Percentiles rank a stretch among this genome's conserved stretches.
Evolutionary conservation across 257 asterid genomes (phyloP).

Genomic region (Ajuga chamaepitys): DNA sequence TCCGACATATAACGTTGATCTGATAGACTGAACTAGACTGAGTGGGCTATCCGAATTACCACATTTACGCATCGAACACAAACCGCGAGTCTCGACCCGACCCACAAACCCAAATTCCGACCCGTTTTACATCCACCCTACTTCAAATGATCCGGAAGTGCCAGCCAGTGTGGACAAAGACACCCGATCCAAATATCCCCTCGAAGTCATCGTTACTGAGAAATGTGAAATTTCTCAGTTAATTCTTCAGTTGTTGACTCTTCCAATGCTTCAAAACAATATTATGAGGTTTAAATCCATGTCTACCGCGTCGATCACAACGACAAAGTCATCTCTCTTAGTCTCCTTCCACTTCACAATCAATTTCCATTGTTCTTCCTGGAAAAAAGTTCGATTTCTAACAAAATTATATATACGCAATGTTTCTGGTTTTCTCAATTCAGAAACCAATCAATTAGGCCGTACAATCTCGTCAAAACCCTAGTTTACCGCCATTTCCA

Average conservation of each 20-base stretch:
- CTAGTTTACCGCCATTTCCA: background rate
- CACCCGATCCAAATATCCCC: no score
- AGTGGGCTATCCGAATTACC: no score
- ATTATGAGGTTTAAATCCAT: background rate
- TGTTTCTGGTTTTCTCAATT: background rate
- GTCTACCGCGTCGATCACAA: background rate
- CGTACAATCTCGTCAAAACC: background rate
- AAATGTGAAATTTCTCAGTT: background rate
- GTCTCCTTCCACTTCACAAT: background rate
- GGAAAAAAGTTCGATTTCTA: background rate
- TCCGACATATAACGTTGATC: no score
- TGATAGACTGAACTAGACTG: no score
- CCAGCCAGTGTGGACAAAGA: no score
- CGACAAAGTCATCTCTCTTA: slow-evolving; percentile 6
- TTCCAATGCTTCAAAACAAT: no score
- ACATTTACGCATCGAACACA: no score
- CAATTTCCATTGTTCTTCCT: slow-evolving; percentile 12
- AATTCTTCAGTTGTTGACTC: background rate
- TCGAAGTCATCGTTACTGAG: no score
- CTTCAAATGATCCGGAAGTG: no score
- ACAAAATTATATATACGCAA: background rate
- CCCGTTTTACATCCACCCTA: no score
- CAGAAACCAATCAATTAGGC: background rate
- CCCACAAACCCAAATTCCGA: no score
- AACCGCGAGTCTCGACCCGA: no score